Conservation (phyloP, 2,329 filamentous ascomycete genomes). For the Alternaria arborescens region DNA sequence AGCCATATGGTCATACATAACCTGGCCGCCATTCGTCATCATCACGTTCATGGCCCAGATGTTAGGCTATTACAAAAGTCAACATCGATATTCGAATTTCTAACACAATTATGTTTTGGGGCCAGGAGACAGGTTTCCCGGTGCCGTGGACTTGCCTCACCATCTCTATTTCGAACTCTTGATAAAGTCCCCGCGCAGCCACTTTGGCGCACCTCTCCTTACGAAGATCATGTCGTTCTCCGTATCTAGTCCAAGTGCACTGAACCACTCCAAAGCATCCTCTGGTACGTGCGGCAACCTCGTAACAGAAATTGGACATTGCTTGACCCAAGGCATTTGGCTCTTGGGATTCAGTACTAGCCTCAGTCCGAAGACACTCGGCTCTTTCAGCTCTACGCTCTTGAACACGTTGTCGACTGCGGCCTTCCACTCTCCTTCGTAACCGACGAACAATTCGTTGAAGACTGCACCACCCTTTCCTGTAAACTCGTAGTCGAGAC, state of each 20-base stretch:
- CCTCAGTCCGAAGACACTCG: constrained; percentile 14
- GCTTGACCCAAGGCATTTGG: constrained; percentile 13
- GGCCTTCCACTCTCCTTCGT: constrained; percentile 12
- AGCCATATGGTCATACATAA: neutral
- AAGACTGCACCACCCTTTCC: constrained; percentile 17
- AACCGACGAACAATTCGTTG: constrained; percentile 19
- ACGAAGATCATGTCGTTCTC: constrained; percentile 24
- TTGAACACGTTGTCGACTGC: constrained; percentile 16
- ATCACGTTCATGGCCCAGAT: constrained; percentile 1
- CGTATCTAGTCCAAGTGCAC: constrained; percentile 13
- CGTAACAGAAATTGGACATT: constrained; percentile 16
- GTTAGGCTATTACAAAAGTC: neutral
- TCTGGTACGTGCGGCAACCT: constrained; percentile 19
- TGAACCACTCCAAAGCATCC: constrained; percentile 16
- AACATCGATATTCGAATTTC: neutral
- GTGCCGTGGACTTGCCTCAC: neutral
- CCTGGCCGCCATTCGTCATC: neutral
- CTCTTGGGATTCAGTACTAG: constrained; percentile 16
- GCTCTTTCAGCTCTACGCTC: constrained; percentile 20
- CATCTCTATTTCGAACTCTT: constrained; percentile 8
- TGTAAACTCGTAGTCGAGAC: constrained; percentile 17
- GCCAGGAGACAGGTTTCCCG: neutral
- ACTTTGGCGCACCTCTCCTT: constrained; percentile 15
- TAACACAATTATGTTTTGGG: neutral
- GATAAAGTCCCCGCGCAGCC: constrained; percentile 18